These are phyloP conservation scores for Quercus dentata DNA, from an alignment of 306 rosid genomes.

Conservation along the genomic window DNA sequence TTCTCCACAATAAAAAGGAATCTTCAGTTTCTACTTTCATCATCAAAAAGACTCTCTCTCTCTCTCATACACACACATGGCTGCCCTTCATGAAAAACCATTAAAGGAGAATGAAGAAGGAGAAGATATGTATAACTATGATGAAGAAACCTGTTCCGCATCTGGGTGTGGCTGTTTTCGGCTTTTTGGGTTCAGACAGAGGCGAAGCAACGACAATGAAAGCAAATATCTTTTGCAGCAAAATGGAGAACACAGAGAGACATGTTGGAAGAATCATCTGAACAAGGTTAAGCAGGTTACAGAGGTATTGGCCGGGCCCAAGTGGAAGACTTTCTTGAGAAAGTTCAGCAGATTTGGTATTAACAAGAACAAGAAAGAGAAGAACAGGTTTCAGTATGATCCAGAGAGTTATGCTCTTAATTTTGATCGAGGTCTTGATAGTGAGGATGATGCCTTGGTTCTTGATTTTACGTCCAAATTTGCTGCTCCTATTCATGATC, in stretches of 20 bases:
- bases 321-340: conserved; percentile 76
- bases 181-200: conserved; percentile 24
- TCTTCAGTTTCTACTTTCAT: not conserved
- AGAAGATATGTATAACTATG: conserved; percentile 21
- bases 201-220: conserved; percentile 16
- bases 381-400: conserved; percentile 55
- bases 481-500: conserved; percentile 32
- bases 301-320: conserved; percentile 63
- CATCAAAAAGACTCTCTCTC: not conserved
- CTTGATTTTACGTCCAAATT: conserved; percentile 49
- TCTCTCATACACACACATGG: conserved; percentile 9
- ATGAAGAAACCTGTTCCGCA: conserved; percentile 17
- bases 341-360: conserved; percentile 43
- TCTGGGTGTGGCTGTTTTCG: conserved; percentile 50
- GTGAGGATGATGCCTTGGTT: conserved; percentile 37
- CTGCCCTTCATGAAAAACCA: conserved; percentile 33
- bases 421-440: conserved; percentile 42
- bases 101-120: conserved; percentile 20
- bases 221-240: conserved; percentile 17
- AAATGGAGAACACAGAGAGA: conserved; percentile 17
- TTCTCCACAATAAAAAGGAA: not conserved
- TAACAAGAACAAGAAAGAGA: conserved; percentile 21
- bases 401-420: conserved; percentile 71
- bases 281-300: conserved; percentile 47
- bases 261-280: conserved; percentile 48